Percentiles rank a stretch among this genome's conserved stretches.
Conservation (phyloP, 495 filamentous ascomycete species). For the Hypoxylon cercidicola region DNA sequence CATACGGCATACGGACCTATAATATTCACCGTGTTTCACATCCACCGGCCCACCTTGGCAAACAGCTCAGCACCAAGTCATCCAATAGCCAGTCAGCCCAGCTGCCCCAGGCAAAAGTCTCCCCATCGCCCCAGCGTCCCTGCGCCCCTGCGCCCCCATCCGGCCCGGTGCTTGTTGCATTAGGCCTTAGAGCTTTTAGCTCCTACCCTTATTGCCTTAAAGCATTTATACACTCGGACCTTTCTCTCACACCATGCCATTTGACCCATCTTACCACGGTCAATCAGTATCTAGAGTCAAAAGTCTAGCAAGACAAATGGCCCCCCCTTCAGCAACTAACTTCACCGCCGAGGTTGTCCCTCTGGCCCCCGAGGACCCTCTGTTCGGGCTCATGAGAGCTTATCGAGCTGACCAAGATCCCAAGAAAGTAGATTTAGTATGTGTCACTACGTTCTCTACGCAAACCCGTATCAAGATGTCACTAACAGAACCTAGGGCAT, state of each 20-base stretch:
- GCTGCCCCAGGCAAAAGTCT: conserved; percentile 1
- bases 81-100: too few species aligned
- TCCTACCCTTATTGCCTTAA: too few species aligned
- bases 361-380: conserved; percentile 91
- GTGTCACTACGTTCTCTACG: conserved; percentile 12
- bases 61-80: conserved; percentile 1
- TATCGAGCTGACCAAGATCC: conserved; percentile 84
- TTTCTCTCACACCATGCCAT: conserved; percentile 42
- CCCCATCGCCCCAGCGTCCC: too few species aligned
- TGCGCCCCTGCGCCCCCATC: too few species aligned
- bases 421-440: conserved; percentile 87
- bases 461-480: conserved; percentile 3
- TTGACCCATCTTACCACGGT: conserved; percentile 40
- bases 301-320: conserved; percentile 45
- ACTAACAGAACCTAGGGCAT: conserved; percentile 67
- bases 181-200: conserved; percentile 3
- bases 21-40: conserved; percentile 36
- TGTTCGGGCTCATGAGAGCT: conserved; percentile 93
- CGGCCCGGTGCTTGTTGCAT: conserved; percentile 4
- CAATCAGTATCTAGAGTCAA: conserved; percentile 46
- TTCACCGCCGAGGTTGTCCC: conserved; percentile 85
- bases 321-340: conserved; percentile 62
- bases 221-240: conserved; percentile 20
- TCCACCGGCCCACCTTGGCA: conserved; percentile 35
- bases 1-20: conserved; percentile 33